phyloP scores from a whole-genome alignment of 176 grass and related monocot species.

The Saccharum officinarum region DNA sequence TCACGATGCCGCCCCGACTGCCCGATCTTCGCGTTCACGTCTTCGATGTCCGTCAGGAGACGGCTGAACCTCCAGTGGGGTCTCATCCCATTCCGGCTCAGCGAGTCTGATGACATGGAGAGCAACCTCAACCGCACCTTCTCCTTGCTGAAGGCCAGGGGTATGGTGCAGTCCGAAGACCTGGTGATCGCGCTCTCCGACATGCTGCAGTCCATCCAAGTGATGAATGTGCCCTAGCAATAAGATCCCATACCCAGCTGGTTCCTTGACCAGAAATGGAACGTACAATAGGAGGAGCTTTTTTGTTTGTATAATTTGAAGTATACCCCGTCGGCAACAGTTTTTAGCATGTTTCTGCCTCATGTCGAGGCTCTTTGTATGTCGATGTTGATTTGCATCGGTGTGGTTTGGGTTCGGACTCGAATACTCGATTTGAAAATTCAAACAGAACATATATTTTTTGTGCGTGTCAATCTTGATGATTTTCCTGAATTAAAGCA shows the following conservation, averaged over 20 bases:
- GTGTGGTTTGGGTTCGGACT: background rate
- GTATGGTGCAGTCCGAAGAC: slow-evolving; percentile 92
- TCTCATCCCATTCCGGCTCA: slow-evolving; percentile 83
- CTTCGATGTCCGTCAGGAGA: slow-evolving; percentile 64
- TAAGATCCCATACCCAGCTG: background rate
- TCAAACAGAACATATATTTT: background rate
- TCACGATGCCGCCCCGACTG: slow-evolving; percentile 94
- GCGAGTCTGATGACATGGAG: slow-evolving; percentile 81
- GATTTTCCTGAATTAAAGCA: too few species aligned
- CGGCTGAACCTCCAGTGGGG: slow-evolving; percentile 93
- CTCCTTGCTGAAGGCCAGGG: slow-evolving; percentile 90
- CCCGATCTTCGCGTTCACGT: slow-evolving; percentile 89
- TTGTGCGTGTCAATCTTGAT: background rate
- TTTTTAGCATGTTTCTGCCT: too few species aligned
- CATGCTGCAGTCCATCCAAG: slow-evolving; percentile 94
- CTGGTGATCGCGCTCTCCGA: slow-evolving; percentile 88
- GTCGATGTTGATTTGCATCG: background rate
- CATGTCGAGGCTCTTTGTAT: background rate
- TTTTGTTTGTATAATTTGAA: too few species aligned
- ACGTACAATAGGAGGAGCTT: background rate
- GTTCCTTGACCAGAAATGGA: background rate
- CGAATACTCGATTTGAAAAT: background rate
- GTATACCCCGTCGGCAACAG: too few species aligned
- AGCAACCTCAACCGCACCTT: slow-evolving; percentile 96
- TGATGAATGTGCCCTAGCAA: slow-evolving; percentile 83